Evolutionary conservation across 441 rosid genomes (phyloP), one percentile per base, ranked within the genome.

Genomic region (Corymbia calophylla): DNA sequence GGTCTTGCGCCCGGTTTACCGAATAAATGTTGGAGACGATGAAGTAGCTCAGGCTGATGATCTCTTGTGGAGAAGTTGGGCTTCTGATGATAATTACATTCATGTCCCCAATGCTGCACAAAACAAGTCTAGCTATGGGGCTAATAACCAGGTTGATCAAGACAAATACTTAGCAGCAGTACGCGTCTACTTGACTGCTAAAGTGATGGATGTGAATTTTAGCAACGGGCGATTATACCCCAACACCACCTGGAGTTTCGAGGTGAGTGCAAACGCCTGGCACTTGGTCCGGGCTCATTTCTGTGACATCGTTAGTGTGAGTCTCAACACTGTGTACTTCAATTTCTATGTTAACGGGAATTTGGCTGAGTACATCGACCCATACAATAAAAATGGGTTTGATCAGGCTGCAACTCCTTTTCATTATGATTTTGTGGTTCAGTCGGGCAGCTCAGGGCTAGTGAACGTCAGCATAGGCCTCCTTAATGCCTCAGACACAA

Each of bases 401-500:
- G 0, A 0, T 48, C 6, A 16, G 25, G 4, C 3, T 0, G 1
- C 0, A 0, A 8, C 23, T 17, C 56, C 87, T 85, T 85, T 53
- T 85, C 87, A 85, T 7, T 85, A 14, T 55, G 87, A 85, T 55
- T 85, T 14, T 55, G 21, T 85, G 23, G 58, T 85, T 9, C 23
- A 85, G 1, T 39, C 87, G 35, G 87, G 44, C 53, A 64, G 35
- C 73, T n/a, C 73, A 64, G 35, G 73, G 19, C 73, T 64, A 15
- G 73, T 64, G 73, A 64, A 53, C 56, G 29, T 85, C 87, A 53
- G 87, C 87, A 85, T 85, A 29, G 87, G 87, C 87, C 35, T 84
- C 87, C 23, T 17, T 9, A 49, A 29, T 47, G 44, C 44, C 51
- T 13, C 58, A 8, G 1, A 1, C 8, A 12, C 4, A 60, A 0